Evolutionary conservation across 257 asterid genomes (phyloP).

Genomic region (Eustoma russellianum): DNA sequence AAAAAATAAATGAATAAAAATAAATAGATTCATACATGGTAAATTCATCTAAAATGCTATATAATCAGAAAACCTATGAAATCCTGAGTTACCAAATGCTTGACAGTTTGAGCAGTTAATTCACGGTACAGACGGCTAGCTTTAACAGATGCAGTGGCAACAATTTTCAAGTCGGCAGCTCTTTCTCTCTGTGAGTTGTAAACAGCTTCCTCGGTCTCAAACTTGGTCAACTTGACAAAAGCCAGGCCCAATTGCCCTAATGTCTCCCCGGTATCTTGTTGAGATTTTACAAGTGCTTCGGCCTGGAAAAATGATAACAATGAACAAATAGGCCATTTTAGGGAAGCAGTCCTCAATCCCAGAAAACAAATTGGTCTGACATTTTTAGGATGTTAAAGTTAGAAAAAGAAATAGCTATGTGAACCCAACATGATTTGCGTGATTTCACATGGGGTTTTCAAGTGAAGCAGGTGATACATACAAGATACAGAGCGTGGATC

Average conservation of each 20-base stretch:
- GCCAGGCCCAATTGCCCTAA: conserved; percentile 92
- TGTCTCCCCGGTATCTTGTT: conserved; percentile 96
- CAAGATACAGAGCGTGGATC: too few relatives aligned
- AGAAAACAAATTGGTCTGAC: conserved; percentile 1
- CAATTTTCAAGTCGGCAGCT: conserved; percentile 82
- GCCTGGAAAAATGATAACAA: conserved; percentile 39
- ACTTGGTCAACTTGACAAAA: conserved; percentile 84
- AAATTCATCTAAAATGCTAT: conserved; percentile 1
- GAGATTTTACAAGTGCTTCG: conserved; percentile 85
- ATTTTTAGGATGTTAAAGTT: too few relatives aligned
- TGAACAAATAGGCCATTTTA: too few relatives aligned
- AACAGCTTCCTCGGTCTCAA: conserved; percentile 84
- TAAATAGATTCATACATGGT: background rate
- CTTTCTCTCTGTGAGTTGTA: conserved; percentile 77
- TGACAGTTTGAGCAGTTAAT: conserved; percentile 86
- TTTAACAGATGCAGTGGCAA: conserved; percentile 94
- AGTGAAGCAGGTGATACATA: too few relatives aligned
- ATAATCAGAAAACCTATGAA: background rate
- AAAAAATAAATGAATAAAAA: background rate
- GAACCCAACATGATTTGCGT: too few relatives aligned
- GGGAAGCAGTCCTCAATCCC: too few relatives aligned
- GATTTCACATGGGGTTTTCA: too few relatives aligned
- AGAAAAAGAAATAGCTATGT: too few relatives aligned
- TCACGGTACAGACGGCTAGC: conserved; percentile 95
- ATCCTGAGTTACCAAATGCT: conserved; percentile 62